phyloP scores from a whole-genome alignment of 352 stramenopile genomes.

The Thalassiosira ordinaria region DNA sequence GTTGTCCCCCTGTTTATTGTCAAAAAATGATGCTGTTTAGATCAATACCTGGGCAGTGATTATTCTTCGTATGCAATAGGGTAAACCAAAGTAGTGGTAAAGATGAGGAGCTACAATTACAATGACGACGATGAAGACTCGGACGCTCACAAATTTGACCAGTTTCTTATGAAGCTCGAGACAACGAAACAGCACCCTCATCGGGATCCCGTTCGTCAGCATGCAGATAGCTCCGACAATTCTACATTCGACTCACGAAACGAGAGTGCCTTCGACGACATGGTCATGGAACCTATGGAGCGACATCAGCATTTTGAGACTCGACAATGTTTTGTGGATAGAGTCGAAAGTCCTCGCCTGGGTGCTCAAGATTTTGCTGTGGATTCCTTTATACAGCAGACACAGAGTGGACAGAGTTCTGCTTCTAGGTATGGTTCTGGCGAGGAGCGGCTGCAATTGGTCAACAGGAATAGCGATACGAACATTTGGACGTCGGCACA shows the following conservation, averaged over 20 bases:
- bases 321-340: constrained; percentile 9
- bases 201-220: not conserved
- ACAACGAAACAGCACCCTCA: constrained; percentile 26
- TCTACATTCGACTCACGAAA: constrained; percentile 10
- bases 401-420: not conserved
- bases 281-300: not conserved
- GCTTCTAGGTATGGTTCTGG: not conserved
- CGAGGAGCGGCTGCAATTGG: not conserved
- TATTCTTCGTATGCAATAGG: too few species aligned
- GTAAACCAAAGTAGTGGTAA: too few species aligned
- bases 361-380: not conserved
- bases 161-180: constrained; percentile 41
- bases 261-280: not conserved
- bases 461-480: not conserved
- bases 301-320: constrained; percentile 7
- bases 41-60: too few species aligned
- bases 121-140: too few species aligned
- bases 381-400: constrained; percentile 41
- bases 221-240: constrained; percentile 17
- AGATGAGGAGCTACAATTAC: too few species aligned
- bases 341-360: not conserved
- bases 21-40: too few species aligned
- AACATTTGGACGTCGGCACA: constrained; percentile 7
- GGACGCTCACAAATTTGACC: constrained; percentile 27
- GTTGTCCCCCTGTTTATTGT: too few species aligned